Evolutionary conservation across 805 yeast species (phyloP).

Genomic region (Candida taoyuanica): DNA sequence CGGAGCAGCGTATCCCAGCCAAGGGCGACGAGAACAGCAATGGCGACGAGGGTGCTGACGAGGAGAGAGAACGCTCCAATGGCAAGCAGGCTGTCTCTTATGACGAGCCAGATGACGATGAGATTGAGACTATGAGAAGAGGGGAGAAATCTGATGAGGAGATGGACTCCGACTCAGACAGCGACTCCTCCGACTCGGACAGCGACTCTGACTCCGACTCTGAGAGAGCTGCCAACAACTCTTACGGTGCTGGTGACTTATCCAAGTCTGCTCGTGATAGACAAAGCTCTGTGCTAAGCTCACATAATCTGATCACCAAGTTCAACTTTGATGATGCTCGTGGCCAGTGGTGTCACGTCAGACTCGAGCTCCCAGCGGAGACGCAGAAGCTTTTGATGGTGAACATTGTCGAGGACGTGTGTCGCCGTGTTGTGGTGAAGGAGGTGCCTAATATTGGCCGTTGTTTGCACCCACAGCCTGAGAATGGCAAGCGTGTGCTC

Average conservation of each 20-base stretch:
- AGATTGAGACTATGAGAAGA: slow-evolving; percentile 79
- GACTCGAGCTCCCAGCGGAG: slow-evolving; percentile 74
- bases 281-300: slow-evolving; percentile 72
- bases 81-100: slow-evolving; percentile 86
- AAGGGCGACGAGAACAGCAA: slow-evolving; percentile 29
- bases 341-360: slow-evolving; percentile 93
- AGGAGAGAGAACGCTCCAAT: slow-evolving; percentile 54
- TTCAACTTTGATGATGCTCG: slow-evolving; percentile 85
- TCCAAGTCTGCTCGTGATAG: slow-evolving; percentile 72
- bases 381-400: slow-evolving; percentile 96
- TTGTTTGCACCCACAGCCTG: slow-evolving; percentile 77
- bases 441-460: slow-evolving; percentile 90
- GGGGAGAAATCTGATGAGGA: slow-evolving; percentile 79
- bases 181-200: slow-evolving; percentile 29
- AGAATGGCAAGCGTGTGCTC: slow-evolving; percentile 66
- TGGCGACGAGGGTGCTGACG: slow-evolving; percentile 57
- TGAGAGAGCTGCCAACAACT: slow-evolving; percentile 22
- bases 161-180: slow-evolving; percentile 36
- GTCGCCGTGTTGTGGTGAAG: slow-evolving; percentile 86
- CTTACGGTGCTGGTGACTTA: slow-evolving; percentile 30
- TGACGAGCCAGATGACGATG: slow-evolving; percentile 95
- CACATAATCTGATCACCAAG: slow-evolving; percentile 67
- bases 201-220: slow-evolving; percentile 38
- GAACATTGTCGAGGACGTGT: slow-evolving; percentile 87
- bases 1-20: slow-evolving; percentile 28